Base-by-base conservation (phyloP, 164 flowering plant species). In the Aristolochia contorta region DNA sequence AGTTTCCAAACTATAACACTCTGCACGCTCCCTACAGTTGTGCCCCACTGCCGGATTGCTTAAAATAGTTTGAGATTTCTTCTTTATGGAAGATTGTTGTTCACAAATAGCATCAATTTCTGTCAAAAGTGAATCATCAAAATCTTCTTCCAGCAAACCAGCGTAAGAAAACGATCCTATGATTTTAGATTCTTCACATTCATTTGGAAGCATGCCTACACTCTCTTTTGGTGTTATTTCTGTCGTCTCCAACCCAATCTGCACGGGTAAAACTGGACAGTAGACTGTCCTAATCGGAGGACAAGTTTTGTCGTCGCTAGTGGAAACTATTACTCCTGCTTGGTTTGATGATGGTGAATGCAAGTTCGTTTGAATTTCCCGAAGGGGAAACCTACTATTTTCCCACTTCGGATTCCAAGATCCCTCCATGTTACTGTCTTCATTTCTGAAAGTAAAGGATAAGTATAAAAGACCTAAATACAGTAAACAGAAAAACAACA, bases 51-150 rank as follows among this genome's bases (percentile, higher is more conserved):
- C 37, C 37, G 24, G 3, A 48, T 41, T 59, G 33, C 22, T 19
- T 55, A 7, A 32, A n/a, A 47, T 43, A 6, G 4, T 66, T 59
- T 24, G 59, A 37, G 45, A 58, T 64, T 50, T 71, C 37, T 53
- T 21, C 67, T 78, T 79, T 15, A 33, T 67, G 1, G 69, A 69
- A 1, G 82, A 69, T 21, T 70, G 70, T 64, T 69, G 77, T 71
- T 78, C 89, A 54, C 88, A 85, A 59, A 92, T 63, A 54, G 72
- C 83, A 80, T 89, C 98, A 56, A 92, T 87, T 74, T 85, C 82
- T 65, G 78, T 70, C 60, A 89, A 74, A 59, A 87, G 24, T 2
- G 78, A 68, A 33, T 81, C 86, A 58, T 89, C 89, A 65, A 89
- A 77, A 51, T 79, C 94, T 55, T 85, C 89, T 56, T 80, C 82